These are phyloP conservation scores for Proliferodiscus dingleyae DNA, from an alignment of 2,329 filamentous ascomycete genomes.

Conservation along the genomic window DNA sequence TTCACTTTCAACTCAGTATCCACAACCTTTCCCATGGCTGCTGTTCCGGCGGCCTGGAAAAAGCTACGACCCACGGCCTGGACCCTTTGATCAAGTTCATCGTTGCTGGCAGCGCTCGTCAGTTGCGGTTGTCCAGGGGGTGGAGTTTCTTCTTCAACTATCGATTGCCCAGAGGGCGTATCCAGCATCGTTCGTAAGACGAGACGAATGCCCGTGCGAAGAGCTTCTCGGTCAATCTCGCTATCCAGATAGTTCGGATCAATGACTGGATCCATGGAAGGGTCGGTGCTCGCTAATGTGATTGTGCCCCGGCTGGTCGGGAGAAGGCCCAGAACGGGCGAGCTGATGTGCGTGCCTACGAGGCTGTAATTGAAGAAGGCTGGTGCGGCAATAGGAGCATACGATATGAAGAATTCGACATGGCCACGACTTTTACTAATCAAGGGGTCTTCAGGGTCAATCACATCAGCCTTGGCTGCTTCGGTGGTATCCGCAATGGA, in stretches of 20 bases:
- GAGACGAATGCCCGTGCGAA: not conserved
- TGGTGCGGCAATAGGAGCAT: too few relatives aligned
- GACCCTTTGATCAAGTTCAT: not conserved
- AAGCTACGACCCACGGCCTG: not conserved
- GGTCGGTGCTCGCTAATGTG: slow-evolving; percentile 53
- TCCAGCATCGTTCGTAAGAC: not conserved
- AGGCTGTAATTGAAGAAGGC: too few relatives aligned
- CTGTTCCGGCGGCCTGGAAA: slow-evolving; percentile 2
- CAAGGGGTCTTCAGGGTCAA: too few relatives aligned
- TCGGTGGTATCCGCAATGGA: too few relatives aligned
- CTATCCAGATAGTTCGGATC: slow-evolving; percentile 51
- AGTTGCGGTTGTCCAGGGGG: not conserved
- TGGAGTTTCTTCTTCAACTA: not conserved
- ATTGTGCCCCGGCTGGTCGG: slow-evolving; percentile 46
- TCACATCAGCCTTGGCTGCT: too few relatives aligned
- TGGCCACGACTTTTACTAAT: too few relatives aligned
- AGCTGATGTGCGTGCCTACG: too few relatives aligned
- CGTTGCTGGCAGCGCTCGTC: not conserved
- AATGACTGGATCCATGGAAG: slow-evolving; percentile 58
- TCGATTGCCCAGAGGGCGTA: not conserved
- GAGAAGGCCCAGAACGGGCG: slow-evolving; percentile 1
- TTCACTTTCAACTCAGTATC: slow-evolving; percentile 21
- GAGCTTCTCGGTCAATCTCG: slow-evolving; percentile 1
- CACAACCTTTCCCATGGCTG: slow-evolving; percentile 24
- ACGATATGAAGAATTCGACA: too few relatives aligned